Conservation (phyloP, 2,329 filamentous ascomycete genomes). For the Blumeria hordei region DNA sequence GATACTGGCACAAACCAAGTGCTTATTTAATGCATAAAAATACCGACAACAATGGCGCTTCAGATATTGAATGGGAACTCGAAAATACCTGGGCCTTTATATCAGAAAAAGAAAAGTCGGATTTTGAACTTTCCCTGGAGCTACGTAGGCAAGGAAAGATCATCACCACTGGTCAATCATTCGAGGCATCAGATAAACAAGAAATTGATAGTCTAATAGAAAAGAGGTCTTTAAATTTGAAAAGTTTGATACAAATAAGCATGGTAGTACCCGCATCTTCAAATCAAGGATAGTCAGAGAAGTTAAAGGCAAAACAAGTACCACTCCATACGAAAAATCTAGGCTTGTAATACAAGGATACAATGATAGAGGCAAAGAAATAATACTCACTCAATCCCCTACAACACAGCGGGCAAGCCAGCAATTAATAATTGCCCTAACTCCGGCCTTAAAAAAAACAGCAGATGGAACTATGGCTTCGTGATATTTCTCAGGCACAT, state of each 20-base stretch:
- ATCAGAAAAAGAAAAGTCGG: background rate
- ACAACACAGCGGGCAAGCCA: slow-evolving; percentile 3
- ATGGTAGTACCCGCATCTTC: background rate
- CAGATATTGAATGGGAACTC: background rate
- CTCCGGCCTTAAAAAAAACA: background rate
- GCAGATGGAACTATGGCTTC: background rate
- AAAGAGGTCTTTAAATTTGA: background rate
- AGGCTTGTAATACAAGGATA: background rate
- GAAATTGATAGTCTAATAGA: background rate
- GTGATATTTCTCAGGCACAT: background rate
- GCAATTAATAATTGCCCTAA: background rate
- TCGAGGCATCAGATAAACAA: background rate
- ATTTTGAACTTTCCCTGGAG: background rate
- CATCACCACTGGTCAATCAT: background rate
- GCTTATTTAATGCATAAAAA: background rate
- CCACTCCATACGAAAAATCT: background rate
- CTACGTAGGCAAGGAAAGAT: background rate
- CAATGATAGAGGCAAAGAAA: slow-evolving; percentile 1
- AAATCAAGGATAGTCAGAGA: background rate
- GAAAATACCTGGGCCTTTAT: background rate
- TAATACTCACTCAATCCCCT: slow-evolving; percentile 3
- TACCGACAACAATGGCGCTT: background rate
- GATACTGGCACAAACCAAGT: background rate
- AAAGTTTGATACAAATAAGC: background rate
- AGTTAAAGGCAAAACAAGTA: background rate